Evolutionary conservation across 768 basidiomycete species (phyloP), one percentile per base, ranked within the genome.

Genomic region (Collybiopsis luxurians): DNA sequence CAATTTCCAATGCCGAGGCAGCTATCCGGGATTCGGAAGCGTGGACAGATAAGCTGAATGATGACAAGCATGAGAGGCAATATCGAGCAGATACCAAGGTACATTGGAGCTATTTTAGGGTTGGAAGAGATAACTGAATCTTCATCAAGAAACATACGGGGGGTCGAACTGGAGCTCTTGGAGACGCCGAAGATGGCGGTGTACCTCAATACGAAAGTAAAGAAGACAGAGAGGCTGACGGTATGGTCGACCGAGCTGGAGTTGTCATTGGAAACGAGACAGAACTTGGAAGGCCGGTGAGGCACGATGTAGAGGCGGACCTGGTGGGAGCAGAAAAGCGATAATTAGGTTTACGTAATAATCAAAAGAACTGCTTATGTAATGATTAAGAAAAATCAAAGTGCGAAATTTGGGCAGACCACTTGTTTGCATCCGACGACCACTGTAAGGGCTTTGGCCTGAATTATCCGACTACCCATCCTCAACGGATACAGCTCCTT

Each of bases 21-120:
- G 31, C 50, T 6, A 51, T 51, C 38, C 31, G 19, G 11, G 48
- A 49, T 21, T n/a, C 48, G 10, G n/a, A 49, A 34, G 19, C 28
- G n/a, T 28, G 17, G 5, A 36, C 23, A 21, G 50, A 39, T 24
- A 38, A 34, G 10, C 23, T 27, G 11, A 51, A 51, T 10, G 27
- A 51, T 23, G 50, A 51, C 24, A 51, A 51, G 50, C 34, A 51
- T 15, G 31, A 50, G 23, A 39, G 50, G 15, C 50, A 39, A n/a
- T 51, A 51, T 27, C 34, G 15, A 23, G 50, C 50, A 36, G 50
- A 51, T 9, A 51, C 30, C 1, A 31, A 34, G 19, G 48, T 47
- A 49, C 17, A 19, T 34, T 19, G 3, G 11, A 30, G n/a, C n/a
- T n/a, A n/a, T n/a, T n/a, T n/a, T n/a, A n/a, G n/a, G n/a, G n/a